Base-by-base conservation (phyloP, 2,329 filamentous ascomycete species). In the Aspergillus tamarii region DNA sequence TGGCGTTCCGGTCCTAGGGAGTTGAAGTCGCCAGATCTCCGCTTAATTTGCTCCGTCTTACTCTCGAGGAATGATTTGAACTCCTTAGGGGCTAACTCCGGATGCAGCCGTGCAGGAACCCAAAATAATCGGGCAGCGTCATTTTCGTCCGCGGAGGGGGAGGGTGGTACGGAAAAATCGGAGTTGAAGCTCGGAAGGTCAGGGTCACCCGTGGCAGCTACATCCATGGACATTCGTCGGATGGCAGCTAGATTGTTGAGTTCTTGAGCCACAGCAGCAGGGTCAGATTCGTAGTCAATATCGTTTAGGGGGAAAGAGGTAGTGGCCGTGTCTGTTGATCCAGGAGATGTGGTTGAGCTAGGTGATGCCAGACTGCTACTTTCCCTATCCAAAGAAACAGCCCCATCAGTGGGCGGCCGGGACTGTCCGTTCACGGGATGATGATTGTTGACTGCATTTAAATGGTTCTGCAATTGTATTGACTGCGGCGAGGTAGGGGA, bases 21-120 rank as follows among this genome's bases (percentile, higher is more conserved):
- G 43, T 84, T 84, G 67, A 84, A 89, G 69, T 89, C 93, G 28
- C 90, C 90, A 1, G 94, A 96, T 71, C 92, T 88, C 69, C 94
- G 86, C 76, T 93, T 90, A 70, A 98, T 96, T 41, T 92, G 90
- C 70, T 97, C 91, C 14, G 97, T 92, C 73, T 94, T 89, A 66
- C 94, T 96, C 73, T 99, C 94, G 2, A 99, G 86, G 70, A 98
- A 99, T 1, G 91, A 94, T 78, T 96, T 97, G 84, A 98, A 99
- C 71, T 97, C 95, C 74, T 91, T 93, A 1, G 95, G 95, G 3
- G 95, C 95, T 56, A 99, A 84, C 78, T 99, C 95, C 0, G 95
- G 95, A 72, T 99, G 95, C 32, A 99, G 86, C 63, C 93, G 88
- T 28, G 95, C 95, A 6, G 95, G 95, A 7, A 99, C 95, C 95